A percentile compares a stretch with the other conserved stretches of the same genome.
Conservation (phyloP, 1,284 basidiomycete genomes). For the Trichosporon sp. region DNA sequence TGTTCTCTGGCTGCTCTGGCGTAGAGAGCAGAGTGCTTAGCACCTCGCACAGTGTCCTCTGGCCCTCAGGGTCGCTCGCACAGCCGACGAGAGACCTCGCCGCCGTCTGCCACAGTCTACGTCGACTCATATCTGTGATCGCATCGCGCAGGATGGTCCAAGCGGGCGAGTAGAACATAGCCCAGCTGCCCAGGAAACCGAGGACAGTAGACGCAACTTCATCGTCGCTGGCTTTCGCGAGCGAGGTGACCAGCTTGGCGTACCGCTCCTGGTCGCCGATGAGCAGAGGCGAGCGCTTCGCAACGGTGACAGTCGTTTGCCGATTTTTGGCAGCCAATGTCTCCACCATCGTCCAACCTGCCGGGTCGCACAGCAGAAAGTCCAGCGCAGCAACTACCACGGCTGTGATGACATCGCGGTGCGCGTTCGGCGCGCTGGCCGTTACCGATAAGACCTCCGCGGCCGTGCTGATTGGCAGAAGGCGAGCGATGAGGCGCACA, state of each 20-base stretch:
- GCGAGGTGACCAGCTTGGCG: not conserved
- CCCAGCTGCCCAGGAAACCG: not conserved
- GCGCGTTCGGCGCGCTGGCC: not conserved
- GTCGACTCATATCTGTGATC: not conserved
- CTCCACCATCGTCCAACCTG: not conserved
- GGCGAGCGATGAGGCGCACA: not conserved
- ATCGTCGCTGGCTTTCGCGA: not conserved
- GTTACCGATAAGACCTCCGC: not conserved
- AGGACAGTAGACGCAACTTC: not conserved
- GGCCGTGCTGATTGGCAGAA: not conserved
- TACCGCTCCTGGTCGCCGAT: not conserved
- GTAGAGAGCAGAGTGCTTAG: not conserved
- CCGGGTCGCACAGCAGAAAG: not conserved
- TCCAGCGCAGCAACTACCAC: not conserved
- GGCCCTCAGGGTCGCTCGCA: not conserved
- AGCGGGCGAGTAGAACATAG: not conserved
- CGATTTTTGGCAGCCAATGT: not conserved
- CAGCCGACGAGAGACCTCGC: not conserved
- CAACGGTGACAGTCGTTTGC: not conserved
- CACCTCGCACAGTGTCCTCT: not conserved
- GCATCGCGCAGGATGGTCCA: not conserved
- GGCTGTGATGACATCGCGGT: not conserved
- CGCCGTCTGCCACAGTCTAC: not conserved
- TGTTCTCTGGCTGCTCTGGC: not conserved
- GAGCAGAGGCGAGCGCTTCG: not conserved